Percentiles rank a stretch among this genome's conserved stretches.
Conservation (phyloP, 345 rosid genomes). For the Eucalyptus victrix region DNA sequence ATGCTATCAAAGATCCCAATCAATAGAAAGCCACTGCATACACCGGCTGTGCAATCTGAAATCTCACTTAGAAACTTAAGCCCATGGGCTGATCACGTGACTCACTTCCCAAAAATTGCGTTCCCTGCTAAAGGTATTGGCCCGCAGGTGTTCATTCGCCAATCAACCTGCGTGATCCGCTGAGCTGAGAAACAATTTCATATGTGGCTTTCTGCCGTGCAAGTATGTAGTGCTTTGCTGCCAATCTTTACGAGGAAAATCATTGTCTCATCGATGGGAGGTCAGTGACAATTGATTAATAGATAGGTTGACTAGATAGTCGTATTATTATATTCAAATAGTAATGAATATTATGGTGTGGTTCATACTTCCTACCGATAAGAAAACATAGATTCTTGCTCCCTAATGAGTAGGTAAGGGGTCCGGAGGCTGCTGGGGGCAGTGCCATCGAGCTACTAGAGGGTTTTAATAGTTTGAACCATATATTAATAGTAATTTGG, state of each 20-base stretch:
- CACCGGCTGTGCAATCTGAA: neutral
- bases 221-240: neutral
- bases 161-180: neutral
- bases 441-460: too few relatives aligned
- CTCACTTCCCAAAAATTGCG: neutral
- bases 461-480: neutral
- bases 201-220: neutral
- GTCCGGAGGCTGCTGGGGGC: rapidly evolving
- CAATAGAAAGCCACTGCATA: neutral
- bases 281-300: neutral
- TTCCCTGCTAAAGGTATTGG: neutral
- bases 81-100: neutral
- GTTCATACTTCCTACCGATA: neutral
- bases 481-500: neutral
- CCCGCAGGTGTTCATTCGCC: neutral
- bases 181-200: neutral
- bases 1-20: neutral
- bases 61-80: neutral
- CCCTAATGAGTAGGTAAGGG: neutral
- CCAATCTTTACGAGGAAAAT: neutral
- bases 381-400: too few relatives aligned
- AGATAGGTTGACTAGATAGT: neutral
- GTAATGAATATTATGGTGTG: too few relatives aligned
- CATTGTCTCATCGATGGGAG: neutral
- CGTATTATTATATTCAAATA: neutral